These are phyloP conservation scores for Auriculariales sp. DNA, from an alignment of 768 basidiomycete genomes.

Conservation along the genomic window DNA sequence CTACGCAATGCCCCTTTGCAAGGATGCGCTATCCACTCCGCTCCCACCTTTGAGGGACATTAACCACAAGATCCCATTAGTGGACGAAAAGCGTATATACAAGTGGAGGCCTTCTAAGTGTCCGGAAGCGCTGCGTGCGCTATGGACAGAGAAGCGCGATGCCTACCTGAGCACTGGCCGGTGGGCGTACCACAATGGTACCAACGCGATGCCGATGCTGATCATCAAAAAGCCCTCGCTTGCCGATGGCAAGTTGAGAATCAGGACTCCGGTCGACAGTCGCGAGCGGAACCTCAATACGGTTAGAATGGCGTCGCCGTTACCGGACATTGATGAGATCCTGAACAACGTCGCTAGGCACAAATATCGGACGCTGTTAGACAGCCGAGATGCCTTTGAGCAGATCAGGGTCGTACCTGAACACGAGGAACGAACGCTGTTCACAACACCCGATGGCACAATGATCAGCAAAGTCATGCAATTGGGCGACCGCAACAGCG, in stretches of 20 bases:
- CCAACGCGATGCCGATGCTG: conserved; percentile 20
- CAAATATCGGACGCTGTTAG: conserved; percentile 12
- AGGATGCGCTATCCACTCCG: conserved; percentile 14
- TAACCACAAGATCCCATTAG: conserved; percentile 27
- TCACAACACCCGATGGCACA: conserved; percentile 26
- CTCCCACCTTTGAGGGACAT: conserved; percentile 24
- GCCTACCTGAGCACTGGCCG: conserved; percentile 17
- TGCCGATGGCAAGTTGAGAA: conserved; percentile 6
- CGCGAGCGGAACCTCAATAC: conserved; percentile 20
- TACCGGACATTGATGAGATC: conserved; percentile 17
- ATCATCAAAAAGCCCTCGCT: conserved; percentile 15
- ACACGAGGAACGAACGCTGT: conserved; percentile 9
- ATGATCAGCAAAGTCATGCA: conserved; percentile 29
- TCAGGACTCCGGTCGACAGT: conserved; percentile 14
- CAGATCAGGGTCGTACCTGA: conserved; percentile 15
- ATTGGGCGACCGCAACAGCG: conserved; percentile 17
- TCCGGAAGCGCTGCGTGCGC: conserved; percentile 14
- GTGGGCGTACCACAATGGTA: conserved; percentile 15
- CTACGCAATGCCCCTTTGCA: conserved; percentile 15
- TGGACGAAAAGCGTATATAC: conserved; percentile 20
- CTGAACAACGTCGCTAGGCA: conserved; percentile 10
- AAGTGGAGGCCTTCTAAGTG: conserved; percentile 19
- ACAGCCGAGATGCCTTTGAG: conserved; percentile 20
- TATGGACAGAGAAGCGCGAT: conserved; percentile 17
- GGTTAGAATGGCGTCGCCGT: conserved; percentile 12